Evolutionary conservation across 768 basidiomycete species (phyloP).

Genomic region (Mycena latifolia): DNA sequence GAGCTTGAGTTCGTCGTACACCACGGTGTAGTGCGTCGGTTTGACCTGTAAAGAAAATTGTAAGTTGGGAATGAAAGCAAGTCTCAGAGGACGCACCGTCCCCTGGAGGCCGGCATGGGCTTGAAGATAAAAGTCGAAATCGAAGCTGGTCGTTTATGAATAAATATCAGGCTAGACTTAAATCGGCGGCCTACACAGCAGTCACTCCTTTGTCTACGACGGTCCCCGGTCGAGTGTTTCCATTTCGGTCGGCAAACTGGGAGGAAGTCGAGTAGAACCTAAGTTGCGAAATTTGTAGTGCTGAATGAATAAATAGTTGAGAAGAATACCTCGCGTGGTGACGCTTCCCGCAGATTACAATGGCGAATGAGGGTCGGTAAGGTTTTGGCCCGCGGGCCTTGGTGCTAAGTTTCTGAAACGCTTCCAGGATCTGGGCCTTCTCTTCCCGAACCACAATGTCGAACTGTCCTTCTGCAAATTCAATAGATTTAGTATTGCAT

Average conservation of each 20-base stretch:
- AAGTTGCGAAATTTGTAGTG: conserved; percentile 17
- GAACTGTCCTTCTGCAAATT: conserved; percentile 74
- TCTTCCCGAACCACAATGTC: conserved; percentile 70
- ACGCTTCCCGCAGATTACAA: conserved; percentile 87
- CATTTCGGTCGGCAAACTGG: conserved; percentile 68
- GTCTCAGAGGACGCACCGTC: conserved; percentile 44
- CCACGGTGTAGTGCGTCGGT: conserved; percentile 83
- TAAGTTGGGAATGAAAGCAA: background rate
- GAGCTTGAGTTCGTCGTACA: conserved; percentile 83
- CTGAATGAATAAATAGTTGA: conserved; percentile 9
- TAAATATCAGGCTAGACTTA: conserved; percentile 6
- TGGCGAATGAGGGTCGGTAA: conserved; percentile 75
- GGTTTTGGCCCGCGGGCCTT: conserved; percentile 50
- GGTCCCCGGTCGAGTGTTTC: conserved; percentile 85
- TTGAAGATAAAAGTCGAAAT: conserved; percentile 78
- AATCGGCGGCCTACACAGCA: conserved; percentile 62
- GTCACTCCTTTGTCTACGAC: conserved; percentile 87
- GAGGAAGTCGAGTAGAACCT: conserved; percentile 70
- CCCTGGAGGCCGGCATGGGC: conserved; percentile 84
- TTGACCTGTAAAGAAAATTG: conserved; percentile 47
- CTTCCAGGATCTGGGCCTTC: conserved; percentile 68
- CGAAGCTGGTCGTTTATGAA: conserved; percentile 54
- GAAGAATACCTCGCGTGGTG: conserved; percentile 66
- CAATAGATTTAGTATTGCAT: background rate
- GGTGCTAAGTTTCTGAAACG: conserved; percentile 67